Percentiles rank a stretch among this genome's conserved stretches.
Conservation (phyloP, 108 stramenopile species). For the Conticribra weissflogii region DNA sequence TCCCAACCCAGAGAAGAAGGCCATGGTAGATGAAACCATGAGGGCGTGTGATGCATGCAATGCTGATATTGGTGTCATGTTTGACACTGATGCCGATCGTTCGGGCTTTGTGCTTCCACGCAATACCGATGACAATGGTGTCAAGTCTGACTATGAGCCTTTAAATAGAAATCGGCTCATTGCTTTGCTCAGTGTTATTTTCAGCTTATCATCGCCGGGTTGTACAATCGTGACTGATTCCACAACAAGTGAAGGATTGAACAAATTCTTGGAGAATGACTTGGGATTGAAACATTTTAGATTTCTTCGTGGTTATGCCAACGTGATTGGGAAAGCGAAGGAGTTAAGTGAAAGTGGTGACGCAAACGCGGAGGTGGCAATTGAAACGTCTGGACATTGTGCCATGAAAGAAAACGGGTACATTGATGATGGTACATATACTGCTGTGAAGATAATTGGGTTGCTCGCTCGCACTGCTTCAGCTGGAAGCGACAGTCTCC, state of each 20-base stretch:
- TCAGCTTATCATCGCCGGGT: slow-evolving; percentile 57
- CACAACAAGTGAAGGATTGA: slow-evolving; percentile 77
- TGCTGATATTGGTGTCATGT: slow-evolving; percentile 84
- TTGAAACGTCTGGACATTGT: slow-evolving; percentile 88
- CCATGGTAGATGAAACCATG: slow-evolving; percentile 72
- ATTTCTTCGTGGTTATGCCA: slow-evolving; percentile 83
- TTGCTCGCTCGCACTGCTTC: slow-evolving; percentile 47
- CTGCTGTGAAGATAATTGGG: slow-evolving; percentile 78
- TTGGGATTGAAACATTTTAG: slow-evolving; percentile 71
- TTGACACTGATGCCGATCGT: slow-evolving; percentile 91
- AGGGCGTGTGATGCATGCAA: slow-evolving; percentile 53
- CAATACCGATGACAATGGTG: slow-evolving; percentile 21
- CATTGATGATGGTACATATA: slow-evolving; percentile 89
- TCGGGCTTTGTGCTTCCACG: slow-evolving; percentile 77
- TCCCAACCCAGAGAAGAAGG: slow-evolving; percentile 82
- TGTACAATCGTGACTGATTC: slow-evolving; percentile 82
- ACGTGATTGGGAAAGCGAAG: slow-evolving; percentile 83
- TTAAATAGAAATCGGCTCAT: slow-evolving; percentile 84
- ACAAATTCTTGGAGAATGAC: slow-evolving; percentile 56
- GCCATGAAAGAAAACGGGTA: slow-evolving; percentile 82
- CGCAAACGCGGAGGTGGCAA: slow-evolving; percentile 75
- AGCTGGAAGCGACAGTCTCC: slow-evolving; percentile 42
- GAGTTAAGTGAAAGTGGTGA: slow-evolving; percentile 65
- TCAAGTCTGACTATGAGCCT: slow-evolving; percentile 53
- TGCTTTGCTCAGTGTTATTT: slow-evolving; percentile 76